phyloP scores from a whole-genome alignment of 2,329 filamentous ascomycete genomes.

The Metarhizium sp. region DNA sequence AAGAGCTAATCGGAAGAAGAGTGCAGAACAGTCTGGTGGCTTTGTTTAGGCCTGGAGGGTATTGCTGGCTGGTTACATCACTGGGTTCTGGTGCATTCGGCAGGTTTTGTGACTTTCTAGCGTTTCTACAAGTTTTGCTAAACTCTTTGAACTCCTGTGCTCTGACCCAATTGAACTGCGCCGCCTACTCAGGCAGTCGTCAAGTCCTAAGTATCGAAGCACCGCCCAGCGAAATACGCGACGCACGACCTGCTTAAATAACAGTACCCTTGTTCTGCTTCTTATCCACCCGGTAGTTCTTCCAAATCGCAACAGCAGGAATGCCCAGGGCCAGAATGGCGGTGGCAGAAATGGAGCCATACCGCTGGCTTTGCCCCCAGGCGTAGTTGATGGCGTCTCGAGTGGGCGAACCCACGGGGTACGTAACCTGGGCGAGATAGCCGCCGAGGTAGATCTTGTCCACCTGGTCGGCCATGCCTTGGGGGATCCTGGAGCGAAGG shows the following conservation, averaged over 20 bases:
- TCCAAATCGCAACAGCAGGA: conserved; percentile 6
- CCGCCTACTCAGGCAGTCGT: no score
- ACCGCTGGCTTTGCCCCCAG: conserved; percentile 7
- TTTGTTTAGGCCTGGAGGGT: no score
- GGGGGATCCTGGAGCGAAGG: conserved; percentile 2
- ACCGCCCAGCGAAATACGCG: no score
- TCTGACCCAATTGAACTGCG: no score
- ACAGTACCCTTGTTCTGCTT: conserved; percentile 4
- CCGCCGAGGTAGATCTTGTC: conserved; percentile 5
- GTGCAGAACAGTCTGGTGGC: no score
- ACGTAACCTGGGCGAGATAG: conserved; percentile 3
- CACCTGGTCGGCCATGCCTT: conserved; percentile 1
- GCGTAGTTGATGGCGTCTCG: conserved; percentile 8
- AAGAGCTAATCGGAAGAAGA: not conserved
- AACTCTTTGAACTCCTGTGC: no score
- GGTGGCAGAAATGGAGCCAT: conserved; percentile 5
- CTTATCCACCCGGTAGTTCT: conserved; percentile 8
- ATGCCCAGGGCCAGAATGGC: conserved; percentile 6
- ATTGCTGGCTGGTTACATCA: no score
- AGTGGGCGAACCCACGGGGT: conserved; percentile 1
- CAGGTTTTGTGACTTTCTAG: no score
- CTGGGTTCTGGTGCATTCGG: no score
- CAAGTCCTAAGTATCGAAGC: no score
- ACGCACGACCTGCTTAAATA: not conserved
- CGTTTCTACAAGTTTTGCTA: no score